These are phyloP conservation scores for Mucor irregularis DNA, from an alignment of 371 early-diverging fungal genomes.

Conservation along the genomic window DNA sequence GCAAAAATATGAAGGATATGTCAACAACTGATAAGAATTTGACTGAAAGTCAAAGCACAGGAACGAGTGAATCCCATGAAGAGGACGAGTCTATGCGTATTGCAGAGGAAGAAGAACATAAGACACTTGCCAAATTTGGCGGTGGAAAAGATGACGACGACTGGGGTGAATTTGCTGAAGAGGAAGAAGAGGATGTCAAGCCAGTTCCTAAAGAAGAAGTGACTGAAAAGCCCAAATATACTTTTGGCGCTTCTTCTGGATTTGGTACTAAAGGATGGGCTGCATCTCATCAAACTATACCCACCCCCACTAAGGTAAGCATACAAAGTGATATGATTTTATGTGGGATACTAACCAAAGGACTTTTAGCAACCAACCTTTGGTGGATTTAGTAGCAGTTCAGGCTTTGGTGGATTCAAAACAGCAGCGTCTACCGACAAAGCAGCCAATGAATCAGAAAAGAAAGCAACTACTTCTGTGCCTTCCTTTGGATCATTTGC, in stretches of 20 bases:
- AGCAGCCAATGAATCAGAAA: neutral
- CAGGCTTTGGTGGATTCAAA: constrained; percentile 27
- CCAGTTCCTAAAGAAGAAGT: neutral
- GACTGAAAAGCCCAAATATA: constrained; percentile 37
- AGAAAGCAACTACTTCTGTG: constrained; percentile 1
- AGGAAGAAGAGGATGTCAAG: constrained; percentile 17
- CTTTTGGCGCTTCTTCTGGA: constrained; percentile 50
- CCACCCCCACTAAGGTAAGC: constrained; percentile 35
- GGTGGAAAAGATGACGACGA: constrained; percentile 41
- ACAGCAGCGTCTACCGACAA: neutral
- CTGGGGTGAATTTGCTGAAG: constrained; percentile 51
- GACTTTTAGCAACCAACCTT: constrained; percentile 18
- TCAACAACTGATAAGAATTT: constrained; percentile 38
- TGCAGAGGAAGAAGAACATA: constrained; percentile 5
- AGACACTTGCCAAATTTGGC: constrained; percentile 29
- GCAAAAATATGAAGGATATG: constrained; percentile 50
- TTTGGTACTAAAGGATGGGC: constrained; percentile 50
- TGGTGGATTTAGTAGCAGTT: constrained; percentile 28
- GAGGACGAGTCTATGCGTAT: no score
- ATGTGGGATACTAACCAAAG: neutral
- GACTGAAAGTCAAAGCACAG: constrained; percentile 12
- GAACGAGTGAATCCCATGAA: constrained; percentile 9
- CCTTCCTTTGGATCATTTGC: constrained; percentile 44
- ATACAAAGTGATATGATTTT: neutral
- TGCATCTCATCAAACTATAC: constrained; percentile 29